Evolutionary conservation across 768 basidiomycete species (phyloP).

Genomic region (Serendipita sp.): DNA sequence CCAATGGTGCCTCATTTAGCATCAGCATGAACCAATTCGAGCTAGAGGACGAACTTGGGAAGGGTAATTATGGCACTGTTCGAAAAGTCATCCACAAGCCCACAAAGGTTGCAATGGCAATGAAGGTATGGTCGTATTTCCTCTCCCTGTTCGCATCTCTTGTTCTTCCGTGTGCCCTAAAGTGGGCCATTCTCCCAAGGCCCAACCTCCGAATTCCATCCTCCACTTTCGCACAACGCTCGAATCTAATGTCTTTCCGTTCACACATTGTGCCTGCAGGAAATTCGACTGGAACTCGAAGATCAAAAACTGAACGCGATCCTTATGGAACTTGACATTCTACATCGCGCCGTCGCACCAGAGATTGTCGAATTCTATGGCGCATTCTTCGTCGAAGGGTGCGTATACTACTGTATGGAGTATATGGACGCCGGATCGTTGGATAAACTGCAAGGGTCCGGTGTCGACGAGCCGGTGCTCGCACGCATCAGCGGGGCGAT

Average conservation of each 20-base stretch:
- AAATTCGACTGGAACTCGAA: constrained; percentile 93
- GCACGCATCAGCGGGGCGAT: constrained; percentile 65
- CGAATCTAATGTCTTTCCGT: background rate
- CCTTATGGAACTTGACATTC: constrained; percentile 96
- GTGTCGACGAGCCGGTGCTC: constrained; percentile 63
- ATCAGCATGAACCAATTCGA: constrained; percentile 93
- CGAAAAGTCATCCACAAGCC: constrained; percentile 90
- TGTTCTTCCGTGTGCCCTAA: background rate
- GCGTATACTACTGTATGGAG: constrained; percentile 99
- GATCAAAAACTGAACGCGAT: constrained; percentile 86
- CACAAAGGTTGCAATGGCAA: constrained; percentile 92
- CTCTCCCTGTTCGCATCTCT: background rate
- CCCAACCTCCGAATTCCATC: background rate
- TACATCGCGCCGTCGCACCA: constrained; percentile 81
- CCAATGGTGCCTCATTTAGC: constrained; percentile 72
- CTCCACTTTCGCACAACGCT: background rate
- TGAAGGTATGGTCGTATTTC: constrained; percentile 55
- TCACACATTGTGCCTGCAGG: constrained; percentile 31
- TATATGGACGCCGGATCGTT: constrained; percentile 98
- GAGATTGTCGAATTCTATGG: constrained; percentile 98
- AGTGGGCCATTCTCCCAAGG: background rate
- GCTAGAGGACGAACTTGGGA: constrained; percentile 83
- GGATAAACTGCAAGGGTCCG: constrained; percentile 52
- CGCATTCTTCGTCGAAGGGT: constrained; percentile 98
- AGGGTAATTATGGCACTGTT: constrained; percentile 94